phyloP scores from a whole-genome alignment of 78 protist genomes.

The Bodo saltans region DNA sequence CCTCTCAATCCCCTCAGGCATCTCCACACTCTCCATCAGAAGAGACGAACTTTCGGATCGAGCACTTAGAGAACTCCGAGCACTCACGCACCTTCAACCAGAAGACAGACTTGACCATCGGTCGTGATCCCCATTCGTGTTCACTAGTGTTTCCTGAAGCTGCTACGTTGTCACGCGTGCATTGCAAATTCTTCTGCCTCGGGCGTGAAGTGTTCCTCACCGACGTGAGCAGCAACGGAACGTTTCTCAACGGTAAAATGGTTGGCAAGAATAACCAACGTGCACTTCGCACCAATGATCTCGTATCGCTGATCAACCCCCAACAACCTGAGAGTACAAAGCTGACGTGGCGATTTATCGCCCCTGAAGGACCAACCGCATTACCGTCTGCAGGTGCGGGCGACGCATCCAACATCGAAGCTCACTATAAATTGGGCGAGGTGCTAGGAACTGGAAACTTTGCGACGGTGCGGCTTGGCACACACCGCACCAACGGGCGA shows the following conservation, averaged over 20 bases:
- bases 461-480: slow-evolving; percentile 17
- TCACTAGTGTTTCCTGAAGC: no score
- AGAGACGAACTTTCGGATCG: no score
- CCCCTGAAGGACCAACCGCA: slow-evolving; percentile 15
- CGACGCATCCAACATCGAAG: no score
- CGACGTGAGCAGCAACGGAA: slow-evolving; percentile 17
- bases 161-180: neutral
- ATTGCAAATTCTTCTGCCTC: neutral
- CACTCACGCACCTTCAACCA: no score
- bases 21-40: no score
- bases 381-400: no score
- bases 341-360: neutral
- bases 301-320: neutral
- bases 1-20: no score
- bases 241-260: neutral
- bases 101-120: no score
- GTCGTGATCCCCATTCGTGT: neutral
- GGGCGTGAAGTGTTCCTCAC: slow-evolving; percentile 4
- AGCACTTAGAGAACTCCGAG: no score
- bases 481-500: neutral
- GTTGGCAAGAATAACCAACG: neutral
- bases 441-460: slow-evolving; percentile 30
- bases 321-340: neutral
- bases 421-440: neutral
- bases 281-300: neutral